phyloP scores from a whole-genome alignment of 2,329 filamentous ascomycete genomes.

The Parastagonospora avenae region DNA sequence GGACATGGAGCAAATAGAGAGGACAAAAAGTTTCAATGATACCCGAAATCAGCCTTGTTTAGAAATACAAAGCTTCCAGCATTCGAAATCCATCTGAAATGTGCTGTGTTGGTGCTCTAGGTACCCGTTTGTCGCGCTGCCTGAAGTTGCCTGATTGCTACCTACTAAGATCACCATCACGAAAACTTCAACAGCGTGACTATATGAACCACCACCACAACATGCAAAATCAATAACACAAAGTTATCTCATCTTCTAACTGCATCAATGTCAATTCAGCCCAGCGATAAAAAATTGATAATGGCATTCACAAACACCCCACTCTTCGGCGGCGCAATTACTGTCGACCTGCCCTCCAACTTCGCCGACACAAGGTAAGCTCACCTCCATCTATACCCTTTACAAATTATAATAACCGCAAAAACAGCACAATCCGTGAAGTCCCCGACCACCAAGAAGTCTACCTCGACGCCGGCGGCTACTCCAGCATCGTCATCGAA shows the following conservation, averaged over 20 bases:
- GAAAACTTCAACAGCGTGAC: constrained; percentile 16
- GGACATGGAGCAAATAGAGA: constrained; percentile 28
- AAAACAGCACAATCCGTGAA: constrained; percentile 68
- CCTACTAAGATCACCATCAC: constrained; percentile 30
- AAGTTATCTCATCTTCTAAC: neutral
- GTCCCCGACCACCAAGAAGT: constrained; percentile 91
- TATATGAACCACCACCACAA: constrained; percentile 30
- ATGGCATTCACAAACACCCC: constrained; percentile 62
- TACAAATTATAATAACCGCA: constrained; percentile 15
- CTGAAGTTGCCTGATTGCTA: constrained; percentile 43
- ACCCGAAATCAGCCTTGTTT: constrained; percentile 30
- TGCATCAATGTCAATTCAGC: neutral
- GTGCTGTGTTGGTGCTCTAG: constrained; percentile 18
- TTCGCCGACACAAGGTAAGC: constrained; percentile 75
- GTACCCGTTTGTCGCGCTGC: constrained; percentile 31
- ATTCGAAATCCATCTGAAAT: neutral
- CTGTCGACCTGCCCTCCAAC: constrained; percentile 68
- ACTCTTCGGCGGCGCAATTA: constrained; percentile 75
- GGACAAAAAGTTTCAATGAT: constrained; percentile 37
- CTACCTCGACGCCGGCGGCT: constrained; percentile 81
- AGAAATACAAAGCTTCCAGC: constrained; percentile 6
- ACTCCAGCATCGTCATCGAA: constrained; percentile 87
- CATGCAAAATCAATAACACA: constrained; percentile 13
- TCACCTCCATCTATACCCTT: constrained; percentile 4
- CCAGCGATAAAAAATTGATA: constrained; percentile 45